phyloP scores from a whole-genome alignment of 441 rosid species.

The Sinapis alba region DNA sequence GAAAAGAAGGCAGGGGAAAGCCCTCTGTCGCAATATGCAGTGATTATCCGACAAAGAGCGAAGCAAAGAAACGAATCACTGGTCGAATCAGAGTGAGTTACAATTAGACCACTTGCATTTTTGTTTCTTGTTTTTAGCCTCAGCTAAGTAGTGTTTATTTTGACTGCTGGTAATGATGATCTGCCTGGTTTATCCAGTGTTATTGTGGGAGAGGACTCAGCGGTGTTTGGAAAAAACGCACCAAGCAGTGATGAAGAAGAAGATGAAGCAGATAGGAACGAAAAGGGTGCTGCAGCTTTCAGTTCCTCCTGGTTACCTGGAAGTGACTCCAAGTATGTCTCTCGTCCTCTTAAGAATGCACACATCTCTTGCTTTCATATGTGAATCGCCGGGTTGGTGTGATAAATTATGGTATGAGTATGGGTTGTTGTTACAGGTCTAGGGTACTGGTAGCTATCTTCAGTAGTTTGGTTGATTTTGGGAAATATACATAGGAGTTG shows the following conservation, averaged over 20 bases:
- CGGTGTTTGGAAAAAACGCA: conserved; percentile 56
- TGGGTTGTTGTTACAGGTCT: not conserved
- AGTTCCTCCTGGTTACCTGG: conserved; percentile 91
- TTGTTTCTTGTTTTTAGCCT: not conserved
- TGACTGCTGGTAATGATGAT: conserved; percentile 12
- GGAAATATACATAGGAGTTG: conserved; percentile 4
- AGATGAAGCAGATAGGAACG: conserved; percentile 49
- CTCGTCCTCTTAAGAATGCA: not conserved
- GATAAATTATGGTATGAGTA: not conserved
- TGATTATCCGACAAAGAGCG: conserved; percentile 60
- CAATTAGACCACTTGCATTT: not conserved
- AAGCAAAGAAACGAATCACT: conserved; percentile 67
- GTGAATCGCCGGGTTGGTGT: not conserved
- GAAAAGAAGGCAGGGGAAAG: conserved; percentile 66
- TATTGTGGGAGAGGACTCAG: conserved; percentile 76
- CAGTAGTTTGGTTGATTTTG: not conserved
- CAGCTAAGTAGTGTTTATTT: not conserved
- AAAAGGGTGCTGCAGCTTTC: conserved; percentile 64
- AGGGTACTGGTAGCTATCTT: not conserved
- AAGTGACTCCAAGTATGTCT: conserved; percentile 57
- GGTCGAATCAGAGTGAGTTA: conserved; percentile 77
- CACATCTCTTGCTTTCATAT: not conserved
- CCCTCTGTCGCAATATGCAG: conserved; percentile 69
- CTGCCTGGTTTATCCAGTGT: conserved; percentile 54
- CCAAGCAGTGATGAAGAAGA: conserved; percentile 55